These are phyloP conservation scores for Pleodorina starrii DNA, from an alignment of 139 green algal genomes.

Conservation along the genomic window DNA sequence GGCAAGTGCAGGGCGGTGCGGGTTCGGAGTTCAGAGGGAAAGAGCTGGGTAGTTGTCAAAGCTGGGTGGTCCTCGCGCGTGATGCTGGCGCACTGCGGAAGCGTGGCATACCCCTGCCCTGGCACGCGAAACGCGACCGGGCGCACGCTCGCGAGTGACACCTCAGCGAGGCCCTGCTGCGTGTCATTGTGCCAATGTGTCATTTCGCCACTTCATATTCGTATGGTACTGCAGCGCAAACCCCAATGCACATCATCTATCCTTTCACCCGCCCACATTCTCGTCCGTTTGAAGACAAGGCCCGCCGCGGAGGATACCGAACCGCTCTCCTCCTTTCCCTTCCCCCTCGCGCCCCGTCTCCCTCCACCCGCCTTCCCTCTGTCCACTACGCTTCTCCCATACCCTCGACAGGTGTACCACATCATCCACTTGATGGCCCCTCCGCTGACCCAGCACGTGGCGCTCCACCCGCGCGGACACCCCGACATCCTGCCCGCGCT, in stretches of 20 bases:
- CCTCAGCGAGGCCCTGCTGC: too few species aligned
- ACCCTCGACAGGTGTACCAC: conserved; percentile 24
- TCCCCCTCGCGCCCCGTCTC: neutral
- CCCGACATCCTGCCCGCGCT: conserved; percentile 35
- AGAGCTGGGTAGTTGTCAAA: too few species aligned
- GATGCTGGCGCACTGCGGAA: neutral
- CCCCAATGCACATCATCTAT: neutral
- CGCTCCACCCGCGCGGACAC: conserved; percentile 8
- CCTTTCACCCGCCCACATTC: neutral
- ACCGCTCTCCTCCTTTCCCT: neutral
- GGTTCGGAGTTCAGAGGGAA: too few species aligned
- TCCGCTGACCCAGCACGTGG: conserved; percentile 22
- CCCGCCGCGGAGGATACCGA: neutral
- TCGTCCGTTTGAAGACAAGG: neutral
- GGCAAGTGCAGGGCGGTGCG: neutral
- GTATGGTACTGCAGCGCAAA: neutral
- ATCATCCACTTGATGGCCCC: conserved; percentile 41
- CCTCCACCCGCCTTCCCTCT: neutral
- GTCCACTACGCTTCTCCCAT: too few species aligned
- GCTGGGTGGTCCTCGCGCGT: too few species aligned
- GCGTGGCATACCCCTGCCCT: neutral
- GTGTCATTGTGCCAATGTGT: too few species aligned
- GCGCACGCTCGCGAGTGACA: neutral
- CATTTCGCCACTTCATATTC: too few species aligned
- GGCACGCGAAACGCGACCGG: neutral